Evolutionary conservation across 495 filamentous ascomycete species (phyloP), one percentile per base, ranked within the genome.

Genomic region (Penicillium crystallinum): DNA sequence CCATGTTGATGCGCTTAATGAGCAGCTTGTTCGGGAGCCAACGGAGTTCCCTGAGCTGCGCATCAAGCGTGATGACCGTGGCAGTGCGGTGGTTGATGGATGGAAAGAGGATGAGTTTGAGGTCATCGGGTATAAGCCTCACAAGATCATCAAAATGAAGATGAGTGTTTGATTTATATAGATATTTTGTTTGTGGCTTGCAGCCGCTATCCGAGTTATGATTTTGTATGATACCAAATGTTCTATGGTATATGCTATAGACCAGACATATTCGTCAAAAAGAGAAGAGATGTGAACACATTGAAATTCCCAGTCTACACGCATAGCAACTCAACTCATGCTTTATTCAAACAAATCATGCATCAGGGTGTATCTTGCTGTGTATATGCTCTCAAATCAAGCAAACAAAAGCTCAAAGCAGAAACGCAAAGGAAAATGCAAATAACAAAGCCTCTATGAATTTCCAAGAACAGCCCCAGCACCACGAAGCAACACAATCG

Each of bases 111-210:
- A 96, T 57, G 92, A 98, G 45, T 92, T 98, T 63, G 82, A 85
- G 54, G 81, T 98, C 4, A 80, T 85, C 62, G 91, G 88, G 21
- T 98, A 98, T 69, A 81, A 88, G 30, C 92, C 95, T 51, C 90
- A 95, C 63, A 89, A 90, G 76, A 78, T 75, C 8, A 95, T 97
- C 66, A 77, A 87, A 35, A 97, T 97, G 93, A 96, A 97, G 72
- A 97, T 97, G 93, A 91, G 86, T 61, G 91, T 97, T 29, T 96
- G 77, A 55, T 30, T 27, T 33, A 40, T 27, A 34, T 42, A 30
- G 30, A 34, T 36, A n/a, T 22, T 17, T 17, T 27, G 5, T 47
- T 46, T 33, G 0, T 9, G 18, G 18, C 33, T 38, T 37, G n/a
- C 14, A 35, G 34, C 5, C 25, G 31, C 30, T 50, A 37, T 34